These are phyloP conservation scores for Tetradesmus lagerheimii DNA, from an alignment of 139 green algal genomes.

Conservation along the genomic window DNA sequence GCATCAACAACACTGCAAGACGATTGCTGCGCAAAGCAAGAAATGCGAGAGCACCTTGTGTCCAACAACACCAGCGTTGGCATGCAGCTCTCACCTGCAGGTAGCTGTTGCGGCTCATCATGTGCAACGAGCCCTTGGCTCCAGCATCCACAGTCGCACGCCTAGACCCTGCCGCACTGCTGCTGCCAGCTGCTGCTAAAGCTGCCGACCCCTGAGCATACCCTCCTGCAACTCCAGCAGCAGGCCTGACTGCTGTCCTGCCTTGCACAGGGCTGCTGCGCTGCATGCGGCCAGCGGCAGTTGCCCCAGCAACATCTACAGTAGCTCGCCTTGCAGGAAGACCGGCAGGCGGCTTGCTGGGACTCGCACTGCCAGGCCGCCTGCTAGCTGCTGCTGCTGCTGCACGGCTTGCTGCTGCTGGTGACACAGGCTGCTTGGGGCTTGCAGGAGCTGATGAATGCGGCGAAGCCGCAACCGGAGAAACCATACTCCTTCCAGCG, in stretches of 20 bases:
- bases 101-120: constrained; percentile 21
- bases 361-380: background rate
- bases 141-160: background rate
- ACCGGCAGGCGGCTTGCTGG: background rate
- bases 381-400: background rate
- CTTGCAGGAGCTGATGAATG: background rate
- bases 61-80: background rate
- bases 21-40: too few relatives aligned
- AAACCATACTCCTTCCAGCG: background rate
- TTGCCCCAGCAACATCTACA: background rate
- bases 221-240: too few relatives aligned
- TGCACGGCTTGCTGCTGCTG: background rate
- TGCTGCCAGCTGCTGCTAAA: background rate
- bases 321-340: background rate
- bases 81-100: background rate
- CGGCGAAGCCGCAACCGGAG: background rate
- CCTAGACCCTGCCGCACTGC: background rate
- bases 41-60: too few relatives aligned
- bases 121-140: background rate
- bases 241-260: background rate
- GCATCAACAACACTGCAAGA: background rate
- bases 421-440: background rate
- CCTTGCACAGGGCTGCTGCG: background rate
- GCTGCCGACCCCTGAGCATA: background rate
- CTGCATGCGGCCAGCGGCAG: background rate